These are phyloP conservation scores for Hanseniaspora lachancei DNA, from an alignment of 805 yeast species.

Conservation along the genomic window DNA sequence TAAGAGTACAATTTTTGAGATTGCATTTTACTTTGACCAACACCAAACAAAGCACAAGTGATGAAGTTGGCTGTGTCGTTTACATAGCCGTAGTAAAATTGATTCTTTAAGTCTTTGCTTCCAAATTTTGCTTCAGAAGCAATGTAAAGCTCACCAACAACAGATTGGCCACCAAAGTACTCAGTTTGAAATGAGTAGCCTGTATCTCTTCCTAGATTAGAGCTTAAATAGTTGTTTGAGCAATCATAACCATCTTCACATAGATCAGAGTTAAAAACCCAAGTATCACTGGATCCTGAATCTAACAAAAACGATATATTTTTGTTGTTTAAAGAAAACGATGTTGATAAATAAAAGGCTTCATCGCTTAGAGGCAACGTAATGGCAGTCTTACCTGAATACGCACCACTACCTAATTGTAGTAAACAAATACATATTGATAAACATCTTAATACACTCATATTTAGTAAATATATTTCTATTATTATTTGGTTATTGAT, in stretches of 20 bases:
- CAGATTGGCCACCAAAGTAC: slow-evolving; percentile 3
- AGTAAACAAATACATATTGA: neutral
- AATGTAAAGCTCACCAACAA: neutral
- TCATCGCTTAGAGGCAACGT: neutral
- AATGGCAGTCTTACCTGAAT: neutral
- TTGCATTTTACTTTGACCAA: slow-evolving; percentile 5
- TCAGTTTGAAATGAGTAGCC: slow-evolving; percentile 22
- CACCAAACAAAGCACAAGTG: neutral
- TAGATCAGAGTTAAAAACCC: slow-evolving; percentile 18
- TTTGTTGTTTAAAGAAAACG: neutral
- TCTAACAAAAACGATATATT: slow-evolving; percentile 19
- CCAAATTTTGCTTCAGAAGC: neutral
- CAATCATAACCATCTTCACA: neutral
- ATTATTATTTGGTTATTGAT: neutral
- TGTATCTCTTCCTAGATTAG: slow-evolving; percentile 22
- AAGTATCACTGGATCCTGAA: slow-evolving; percentile 26
- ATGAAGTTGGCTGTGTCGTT: neutral
- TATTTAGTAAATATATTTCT: neutral
- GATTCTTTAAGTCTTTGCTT: neutral
- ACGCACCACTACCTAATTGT: neutral
- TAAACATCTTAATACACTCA: neutral
- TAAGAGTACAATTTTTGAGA: neutral
- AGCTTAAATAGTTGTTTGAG: slow-evolving; percentile 25
- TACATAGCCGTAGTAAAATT: neutral
- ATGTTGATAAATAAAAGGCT: neutral